These are phyloP conservation scores for Nitzschia sp. DNA, from an alignment of 108 stramenopile species.

Conservation along the genomic window DNA sequence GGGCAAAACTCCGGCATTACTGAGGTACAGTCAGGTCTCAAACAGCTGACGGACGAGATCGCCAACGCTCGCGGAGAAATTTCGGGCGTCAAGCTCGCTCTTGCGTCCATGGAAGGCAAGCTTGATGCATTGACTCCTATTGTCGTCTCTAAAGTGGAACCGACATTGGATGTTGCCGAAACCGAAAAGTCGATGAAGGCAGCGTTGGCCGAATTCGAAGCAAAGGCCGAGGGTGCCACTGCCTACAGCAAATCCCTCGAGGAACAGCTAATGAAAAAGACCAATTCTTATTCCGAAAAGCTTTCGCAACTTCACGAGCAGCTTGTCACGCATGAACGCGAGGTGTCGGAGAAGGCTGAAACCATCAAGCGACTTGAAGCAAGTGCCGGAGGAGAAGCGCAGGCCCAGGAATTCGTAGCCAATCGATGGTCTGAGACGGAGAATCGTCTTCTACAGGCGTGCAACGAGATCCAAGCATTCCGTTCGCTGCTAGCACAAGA, in stretches of 20 bases:
- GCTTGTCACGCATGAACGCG: background rate
- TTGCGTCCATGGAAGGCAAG: background rate
- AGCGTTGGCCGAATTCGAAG: background rate
- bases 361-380: background rate
- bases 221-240: background rate
- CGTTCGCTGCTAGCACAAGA: background rate
- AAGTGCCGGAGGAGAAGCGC: background rate
- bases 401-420: background rate
- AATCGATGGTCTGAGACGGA: background rate
- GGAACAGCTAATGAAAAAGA: background rate
- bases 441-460: background rate
- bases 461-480: background rate
- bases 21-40: background rate
- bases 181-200: background rate
- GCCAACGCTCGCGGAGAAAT: background rate
- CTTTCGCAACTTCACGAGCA: background rate
- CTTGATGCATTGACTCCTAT: background rate
- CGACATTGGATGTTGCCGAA: background rate
- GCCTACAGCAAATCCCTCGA: background rate
- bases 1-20: background rate
- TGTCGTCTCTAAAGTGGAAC: background rate
- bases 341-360: background rate
- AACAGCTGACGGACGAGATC: background rate
- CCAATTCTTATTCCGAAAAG: background rate
- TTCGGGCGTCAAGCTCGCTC: background rate